These are phyloP conservation scores for Saprolegnia parasitica DNA, from an alignment of 352 stramenopile genomes.

Conservation along the genomic window DNA sequence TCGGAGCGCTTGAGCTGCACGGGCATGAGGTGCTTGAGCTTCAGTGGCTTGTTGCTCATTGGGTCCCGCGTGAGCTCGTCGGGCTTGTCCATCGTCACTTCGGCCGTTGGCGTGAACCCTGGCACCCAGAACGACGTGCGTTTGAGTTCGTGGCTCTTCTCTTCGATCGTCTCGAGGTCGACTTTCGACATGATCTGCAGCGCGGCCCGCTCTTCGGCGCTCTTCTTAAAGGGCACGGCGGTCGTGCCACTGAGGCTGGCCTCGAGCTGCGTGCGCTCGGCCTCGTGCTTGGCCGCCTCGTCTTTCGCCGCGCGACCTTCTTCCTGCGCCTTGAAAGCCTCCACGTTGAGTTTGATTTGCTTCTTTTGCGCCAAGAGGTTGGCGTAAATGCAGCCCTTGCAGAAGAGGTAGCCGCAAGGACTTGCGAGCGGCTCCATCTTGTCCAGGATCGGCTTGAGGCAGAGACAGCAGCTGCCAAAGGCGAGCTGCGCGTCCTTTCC, in stretches of 20 bases:
- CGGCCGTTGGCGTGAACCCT: constrained; percentile 62
- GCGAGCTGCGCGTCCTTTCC: constrained; percentile 71
- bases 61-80: constrained; percentile 74
- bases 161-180: constrained; percentile 62
- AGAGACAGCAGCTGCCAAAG: constrained; percentile 77
- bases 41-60: constrained; percentile 78
- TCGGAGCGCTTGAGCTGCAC: constrained; percentile 74
- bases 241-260: constrained; percentile 44
- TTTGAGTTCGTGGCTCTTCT: constrained; percentile 72
- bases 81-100: constrained; percentile 46
- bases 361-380: constrained; percentile 82
- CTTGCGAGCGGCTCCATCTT: constrained; percentile 60
- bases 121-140: constrained; percentile 84
- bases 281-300: constrained; percentile 46
- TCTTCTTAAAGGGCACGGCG: constrained; percentile 30
- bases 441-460: constrained; percentile 50
- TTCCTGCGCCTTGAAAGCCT: constrained; percentile 57
- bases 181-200: constrained; percentile 69
- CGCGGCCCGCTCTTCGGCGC: constrained; percentile 32
- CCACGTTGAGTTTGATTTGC: constrained; percentile 62
- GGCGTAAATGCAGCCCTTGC: constrained; percentile 85
- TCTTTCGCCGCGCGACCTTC: constrained; percentile 45
- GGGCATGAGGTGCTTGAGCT: constrained; percentile 84
- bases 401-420: constrained; percentile 71
- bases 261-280: constrained; percentile 51